Base-by-base conservation (phyloP, 805 yeast genomes). In the Pichia nanzhaoensis region DNA sequence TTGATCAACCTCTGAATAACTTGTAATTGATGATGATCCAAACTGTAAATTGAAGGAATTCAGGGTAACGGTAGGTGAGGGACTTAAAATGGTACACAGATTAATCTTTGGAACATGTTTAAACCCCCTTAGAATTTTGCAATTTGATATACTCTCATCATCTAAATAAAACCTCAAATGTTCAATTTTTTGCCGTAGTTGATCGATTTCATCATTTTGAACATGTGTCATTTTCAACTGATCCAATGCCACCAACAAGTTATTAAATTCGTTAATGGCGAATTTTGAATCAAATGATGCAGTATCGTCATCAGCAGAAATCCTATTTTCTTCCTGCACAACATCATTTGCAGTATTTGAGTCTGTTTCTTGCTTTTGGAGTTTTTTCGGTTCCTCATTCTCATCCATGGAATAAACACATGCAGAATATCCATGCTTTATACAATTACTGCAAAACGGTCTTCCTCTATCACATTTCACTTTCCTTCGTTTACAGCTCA, bases 401-500 rank as follows among this genome's bases (percentile, higher is more conserved):
- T 39, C 47, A 37, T 39, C 20, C 24, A 19, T 19, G 14, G 44
- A 34, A 35, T 49, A 49, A 19, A 38, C 34, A 33, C 52, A 49
- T 9, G 27, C 33, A n/a, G 33, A 5, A 30, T 34, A 28, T 5
- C 47, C 47, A 30, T 31, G 39, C 9, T 33, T 36, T 37, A n/a
- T 7, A 50, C 71, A 66, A 2, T 65, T 54, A 0, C 64, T 61
- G 48, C 71, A 66, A 14, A 46, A 48, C 8, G 70, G 71, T 53
- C 59, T 57, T 9, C 37, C 43, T 21, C 67, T 52, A 46, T 66
- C 69, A 52, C 71, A 66, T 46, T 71, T 73, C 14, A 75, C 76
- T 51, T 75, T 75, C 44, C 77, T 59, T 53, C 70, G 64, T 47
- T 77, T 66, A 54, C 80, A 75, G 37, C 68, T 51, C 41, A 57